Percentiles rank a stretch among this genome's conserved stretches.
Evolutionary conservation across 345 rosid genomes (phyloP).

Genomic region (Populus deltoides): DNA sequence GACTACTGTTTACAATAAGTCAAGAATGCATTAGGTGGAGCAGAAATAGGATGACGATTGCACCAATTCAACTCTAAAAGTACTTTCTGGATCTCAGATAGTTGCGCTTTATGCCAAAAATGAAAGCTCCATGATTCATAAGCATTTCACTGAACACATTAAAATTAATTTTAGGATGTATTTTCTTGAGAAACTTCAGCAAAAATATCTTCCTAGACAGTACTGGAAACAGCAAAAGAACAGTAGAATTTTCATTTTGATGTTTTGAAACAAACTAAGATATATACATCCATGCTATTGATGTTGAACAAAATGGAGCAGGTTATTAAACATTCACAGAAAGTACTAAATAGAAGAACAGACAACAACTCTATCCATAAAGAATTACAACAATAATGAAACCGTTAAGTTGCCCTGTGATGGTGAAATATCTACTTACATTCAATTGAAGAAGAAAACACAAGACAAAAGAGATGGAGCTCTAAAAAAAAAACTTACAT

Average conservation of each 20-base stretch:
- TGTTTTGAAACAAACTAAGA: no score
- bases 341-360: neutral
- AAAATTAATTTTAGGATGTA: neutral
- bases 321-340: neutral
- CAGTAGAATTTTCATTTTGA: no score
- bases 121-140: neutral
- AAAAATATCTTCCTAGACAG: neutral
- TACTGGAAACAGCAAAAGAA: neutral
- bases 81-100: neutral
- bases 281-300: neutral
- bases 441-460: no score
- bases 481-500: no score
- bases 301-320: neutral
- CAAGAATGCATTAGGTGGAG: constrained; percentile 6
- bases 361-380: neutral
- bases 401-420: neutral
- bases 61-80: neutral
- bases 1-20: neutral
- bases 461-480: no score
- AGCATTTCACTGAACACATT: neutral
- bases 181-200: neutral
- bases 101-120: neutral
- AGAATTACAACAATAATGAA: neutral
- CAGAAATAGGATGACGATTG: neutral
- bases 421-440: no score